A percentile compares a stretch with the other conserved stretches of the same genome.
Conservation (phyloP, 2,329 filamentous ascomycete species). For the Sporothrix schenckii region DNA sequence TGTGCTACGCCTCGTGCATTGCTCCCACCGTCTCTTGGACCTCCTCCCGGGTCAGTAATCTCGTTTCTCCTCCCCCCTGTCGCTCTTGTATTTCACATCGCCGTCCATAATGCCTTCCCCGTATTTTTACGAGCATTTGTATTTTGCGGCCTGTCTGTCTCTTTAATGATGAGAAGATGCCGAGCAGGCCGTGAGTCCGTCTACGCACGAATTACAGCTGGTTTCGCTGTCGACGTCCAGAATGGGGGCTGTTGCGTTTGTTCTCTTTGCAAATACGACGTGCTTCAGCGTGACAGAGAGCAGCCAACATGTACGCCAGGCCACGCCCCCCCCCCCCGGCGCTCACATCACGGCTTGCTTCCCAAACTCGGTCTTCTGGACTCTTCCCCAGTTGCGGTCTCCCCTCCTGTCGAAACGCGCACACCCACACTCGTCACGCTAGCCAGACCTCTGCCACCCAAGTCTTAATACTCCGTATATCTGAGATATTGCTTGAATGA, state of each 20-base stretch:
- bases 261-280: background rate
- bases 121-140: background rate
- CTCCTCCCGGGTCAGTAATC: conserved; percentile 12
- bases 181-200: conserved; percentile 3
- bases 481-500: conserved; percentile 1
- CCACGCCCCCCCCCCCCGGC: conserved; percentile 4
- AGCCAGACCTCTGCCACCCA: background rate
- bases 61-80: conserved; percentile 18
- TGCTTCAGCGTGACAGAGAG: background rate
- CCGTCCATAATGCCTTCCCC: conserved; percentile 4
- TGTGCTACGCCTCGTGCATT: background rate
- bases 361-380: background rate
- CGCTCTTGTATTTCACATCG: conserved; percentile 14
- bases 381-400: background rate
- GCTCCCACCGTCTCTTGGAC: background rate
- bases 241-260: background rate
- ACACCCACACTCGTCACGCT: conserved; percentile 1
- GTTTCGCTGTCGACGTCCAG: too few species aligned
- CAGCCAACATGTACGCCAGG: too few species aligned
- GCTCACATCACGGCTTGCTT: background rate
- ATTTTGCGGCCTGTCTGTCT: background rate
- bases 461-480: background rate
- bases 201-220: too few species aligned
- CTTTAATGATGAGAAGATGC: background rate
- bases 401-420: conserved; percentile 16